Conservation (phyloP, 805 yeast genomes). For the Millerozyma acaciae region DNA sequence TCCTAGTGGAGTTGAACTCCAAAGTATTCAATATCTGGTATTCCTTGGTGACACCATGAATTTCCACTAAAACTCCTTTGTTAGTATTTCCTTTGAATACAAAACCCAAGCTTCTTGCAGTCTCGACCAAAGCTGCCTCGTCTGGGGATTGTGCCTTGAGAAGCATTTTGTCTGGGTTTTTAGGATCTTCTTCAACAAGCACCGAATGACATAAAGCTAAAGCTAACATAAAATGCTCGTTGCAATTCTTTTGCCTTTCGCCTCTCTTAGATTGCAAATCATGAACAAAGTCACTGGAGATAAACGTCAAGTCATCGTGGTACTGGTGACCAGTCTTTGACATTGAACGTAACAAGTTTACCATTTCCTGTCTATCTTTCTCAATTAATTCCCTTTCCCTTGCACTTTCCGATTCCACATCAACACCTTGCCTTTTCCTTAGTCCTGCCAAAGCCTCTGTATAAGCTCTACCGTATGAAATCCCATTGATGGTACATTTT, state of each 20-base stretch:
- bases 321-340: slow-evolving; percentile 27
- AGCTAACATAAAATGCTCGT: slow-evolving; percentile 73
- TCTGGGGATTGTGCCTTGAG: slow-evolving; percentile 82
- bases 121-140: slow-evolving; percentile 80
- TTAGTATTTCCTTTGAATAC: slow-evolving; percentile 63
- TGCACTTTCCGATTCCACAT: slow-evolving; percentile 59
- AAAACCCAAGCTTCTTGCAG: slow-evolving; percentile 77
- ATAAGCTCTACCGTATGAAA: slow-evolving; percentile 71
- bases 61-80: slow-evolving; percentile 60
- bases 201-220: slow-evolving; percentile 80
- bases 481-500: slow-evolving; percentile 72
- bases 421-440: slow-evolving; percentile 72
- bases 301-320: slow-evolving; percentile 64
- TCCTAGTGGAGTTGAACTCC: slow-evolving; percentile 81
- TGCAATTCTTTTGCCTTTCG: slow-evolving; percentile 49
- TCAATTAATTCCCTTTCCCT: slow-evolving; percentile 51
- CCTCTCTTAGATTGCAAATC: slow-evolving; percentile 56
- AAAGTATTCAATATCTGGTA: slow-evolving; percentile 66
- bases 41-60: slow-evolving; percentile 68
- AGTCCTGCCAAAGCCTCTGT: slow-evolving; percentile 81
- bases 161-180: slow-evolving; percentile 50
- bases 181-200: slow-evolving; percentile 61
- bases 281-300: slow-evolving; percentile 61
- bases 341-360: slow-evolving; percentile 25
- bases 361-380: slow-evolving; percentile 58